Evolutionary conservation across 371 early-diverging fungal species (phyloP), one percentile per base, ranked within the genome.

Genomic region (Lichtheimia ornata): DNA sequence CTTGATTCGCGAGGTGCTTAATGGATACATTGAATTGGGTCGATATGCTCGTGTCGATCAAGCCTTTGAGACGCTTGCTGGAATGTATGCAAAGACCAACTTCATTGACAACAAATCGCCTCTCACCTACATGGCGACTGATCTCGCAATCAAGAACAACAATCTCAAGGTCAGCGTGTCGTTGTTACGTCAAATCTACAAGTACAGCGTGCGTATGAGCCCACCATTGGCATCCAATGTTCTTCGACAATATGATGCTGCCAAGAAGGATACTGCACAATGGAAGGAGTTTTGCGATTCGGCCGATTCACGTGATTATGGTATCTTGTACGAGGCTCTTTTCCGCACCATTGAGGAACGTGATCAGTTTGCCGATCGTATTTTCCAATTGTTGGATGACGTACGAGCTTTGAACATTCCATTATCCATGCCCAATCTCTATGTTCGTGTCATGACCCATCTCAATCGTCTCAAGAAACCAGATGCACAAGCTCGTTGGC

Each of bases 401-500:
- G 53, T 66, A 61, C 45, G 41, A 11, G 14, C 53, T 1, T 15
- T 63, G 13, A 49, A 41, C 11, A 50, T 65, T n/a, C 50, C 44
- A 28, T 59, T 65, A 6, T 58, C 50, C 3, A 42, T 42, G 11
- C 47, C 47, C n/a, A 62, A 58, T 47, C 43, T 68, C 13, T 63
- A 66, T 27, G 56, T 55, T 7, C 65, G 66, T 6, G 66, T 72
- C 12, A 14, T 47, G 11, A 59, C 61, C 2, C 68, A 64, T 15
- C 58, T 72, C 25, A 50, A 59, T 15, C 64, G 62, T 43, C 13
- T 67, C 22, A 59, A 55, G n/a, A 63, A 64, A 24, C n/a, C 14
- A 2, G 77, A 76, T 51, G 63, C 62, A 5, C 73, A 70, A 28
- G 66, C 53, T 13, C 67, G 63, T 6, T 80, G 81, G 81, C 59